A percentile compares a stretch with the other conserved stretches of the same genome.
phyloP scores from a whole-genome alignment of 2,329 filamentous ascomycete species.

The Scedosporium apiospermum region DNA sequence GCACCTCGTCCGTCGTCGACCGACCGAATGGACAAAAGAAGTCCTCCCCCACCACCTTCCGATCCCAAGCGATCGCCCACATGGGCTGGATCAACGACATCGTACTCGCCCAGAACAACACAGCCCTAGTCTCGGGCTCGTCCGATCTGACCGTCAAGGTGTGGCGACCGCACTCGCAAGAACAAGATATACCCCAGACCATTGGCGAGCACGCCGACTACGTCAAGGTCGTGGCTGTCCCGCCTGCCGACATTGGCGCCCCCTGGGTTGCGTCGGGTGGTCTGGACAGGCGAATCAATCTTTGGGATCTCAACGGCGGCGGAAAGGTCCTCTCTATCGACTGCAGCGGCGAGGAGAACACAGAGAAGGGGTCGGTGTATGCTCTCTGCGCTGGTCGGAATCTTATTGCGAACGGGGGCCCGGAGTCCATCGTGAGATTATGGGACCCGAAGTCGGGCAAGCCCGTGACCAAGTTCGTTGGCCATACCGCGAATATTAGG shows the following conservation, averaged over 20 bases:
- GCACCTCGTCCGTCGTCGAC: conserved; percentile 14
- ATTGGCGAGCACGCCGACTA: conserved; percentile 95
- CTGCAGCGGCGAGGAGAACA: conserved; percentile 69
- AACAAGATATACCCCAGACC: conserved; percentile 46
- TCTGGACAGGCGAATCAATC: conserved; percentile 79
- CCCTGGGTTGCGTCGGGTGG: conserved; percentile 93
- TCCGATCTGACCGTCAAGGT: conserved; percentile 91
- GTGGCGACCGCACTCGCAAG: conserved; percentile 65
- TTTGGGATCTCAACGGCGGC: conserved; percentile 87
- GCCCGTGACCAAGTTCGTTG: conserved; percentile 90
- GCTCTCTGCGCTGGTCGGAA: conserved; percentile 71
- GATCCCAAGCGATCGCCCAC: conserved; percentile 61
- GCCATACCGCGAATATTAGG: conserved; percentile 89
- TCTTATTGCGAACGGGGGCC: conserved; percentile 84
- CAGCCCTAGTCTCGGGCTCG: conserved; percentile 76
- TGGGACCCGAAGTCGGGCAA: conserved; percentile 88
- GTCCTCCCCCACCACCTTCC: conserved; percentile 45
- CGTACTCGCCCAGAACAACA: conserved; percentile 65
- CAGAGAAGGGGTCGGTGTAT: conserved; percentile 92
- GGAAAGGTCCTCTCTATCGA: conserved; percentile 84
- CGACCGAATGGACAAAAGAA: conserved; percentile 21
- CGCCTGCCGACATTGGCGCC: conserved; percentile 46
- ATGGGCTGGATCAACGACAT: conserved; percentile 97
- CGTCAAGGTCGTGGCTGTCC: conserved; percentile 85
- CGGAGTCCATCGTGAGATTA: conserved; percentile 83